Evolutionary conservation across 805 yeast genomes (phyloP).

Genomic region (Lachancea sp.): DNA sequence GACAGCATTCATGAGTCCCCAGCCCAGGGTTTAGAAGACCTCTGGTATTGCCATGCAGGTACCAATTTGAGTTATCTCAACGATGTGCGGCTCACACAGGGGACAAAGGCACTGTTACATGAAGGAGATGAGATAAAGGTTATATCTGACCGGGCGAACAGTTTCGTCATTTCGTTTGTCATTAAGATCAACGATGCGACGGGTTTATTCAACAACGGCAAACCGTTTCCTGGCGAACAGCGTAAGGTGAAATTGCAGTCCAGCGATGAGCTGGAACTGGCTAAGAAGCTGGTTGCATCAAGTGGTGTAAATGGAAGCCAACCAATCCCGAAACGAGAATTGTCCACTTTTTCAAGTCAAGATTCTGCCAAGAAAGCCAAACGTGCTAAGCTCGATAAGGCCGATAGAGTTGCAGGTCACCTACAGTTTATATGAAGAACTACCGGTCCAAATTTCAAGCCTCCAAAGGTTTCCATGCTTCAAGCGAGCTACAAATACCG

Average conservation of each 20-base stretch:
- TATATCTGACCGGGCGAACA: constrained; percentile 52
- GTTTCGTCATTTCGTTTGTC: constrained; percentile 47
- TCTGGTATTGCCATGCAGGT: constrained; percentile 76
- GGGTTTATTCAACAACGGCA: constrained; percentile 54
- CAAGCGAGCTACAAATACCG: too few species aligned
- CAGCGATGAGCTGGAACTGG: constrained; percentile 21
- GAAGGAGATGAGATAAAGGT: constrained; percentile 62
- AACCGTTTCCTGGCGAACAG: constrained; percentile 14
- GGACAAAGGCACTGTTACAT: constrained; percentile 52
- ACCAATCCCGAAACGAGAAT: constrained; percentile 18
- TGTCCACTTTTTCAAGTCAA: constrained; percentile 26
- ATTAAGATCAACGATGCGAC: constrained; percentile 53
- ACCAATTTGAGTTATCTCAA: constrained; percentile 77
- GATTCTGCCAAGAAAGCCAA: constrained; percentile 27
- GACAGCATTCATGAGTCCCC: constrained; percentile 59
- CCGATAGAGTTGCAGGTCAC: constrained; percentile 16
- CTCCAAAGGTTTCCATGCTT: too few species aligned
- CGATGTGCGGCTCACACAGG: constrained; percentile 50
- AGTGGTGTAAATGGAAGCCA: constrained; percentile 12
- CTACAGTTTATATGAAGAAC: constrained; percentile 20
- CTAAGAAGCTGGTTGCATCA: constrained; percentile 18
- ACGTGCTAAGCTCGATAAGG: constrained; percentile 30
- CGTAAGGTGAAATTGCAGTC: constrained; percentile 21
- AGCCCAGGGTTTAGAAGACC: constrained; percentile 64
- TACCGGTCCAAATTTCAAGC: too few species aligned